Evolutionary conservation across 2,329 filamentous ascomycete species (phyloP).

Genomic region (Colletotrichum sp.): DNA sequence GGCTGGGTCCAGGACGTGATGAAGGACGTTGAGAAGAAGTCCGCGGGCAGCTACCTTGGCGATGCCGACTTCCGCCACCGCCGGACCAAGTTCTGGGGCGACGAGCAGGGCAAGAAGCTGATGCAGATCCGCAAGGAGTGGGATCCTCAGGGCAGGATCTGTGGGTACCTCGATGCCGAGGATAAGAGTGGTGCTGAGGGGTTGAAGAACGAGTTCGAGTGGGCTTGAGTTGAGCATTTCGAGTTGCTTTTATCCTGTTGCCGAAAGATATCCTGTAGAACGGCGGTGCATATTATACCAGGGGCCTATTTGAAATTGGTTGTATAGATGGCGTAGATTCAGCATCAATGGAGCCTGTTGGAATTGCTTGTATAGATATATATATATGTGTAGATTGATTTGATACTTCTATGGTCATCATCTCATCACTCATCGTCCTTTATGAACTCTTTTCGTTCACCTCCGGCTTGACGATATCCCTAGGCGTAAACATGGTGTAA

Average conservation of each 20-base stretch:
- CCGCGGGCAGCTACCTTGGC: constrained; percentile 57
- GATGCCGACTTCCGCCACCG: constrained; percentile 58
- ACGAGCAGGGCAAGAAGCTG: constrained; percentile 42
- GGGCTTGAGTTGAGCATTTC: constrained; percentile 13
- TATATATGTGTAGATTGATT: background rate
- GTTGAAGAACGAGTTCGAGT: constrained; percentile 45
- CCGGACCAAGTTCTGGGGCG: constrained; percentile 51
- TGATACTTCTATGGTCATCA: background rate
- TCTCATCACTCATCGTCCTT: background rate
- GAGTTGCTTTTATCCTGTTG: background rate
- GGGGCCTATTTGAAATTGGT: background rate
- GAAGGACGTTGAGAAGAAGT: constrained; percentile 39
- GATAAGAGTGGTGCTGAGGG: constrained; percentile 50
- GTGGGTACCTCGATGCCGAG: constrained; percentile 49
- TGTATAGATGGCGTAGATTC: background rate
- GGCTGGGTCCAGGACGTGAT: constrained; percentile 50
- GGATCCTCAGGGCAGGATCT: constrained; percentile 41
- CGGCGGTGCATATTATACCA: background rate
- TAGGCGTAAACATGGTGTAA: constrained; percentile 45
- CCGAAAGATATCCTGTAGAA: background rate
- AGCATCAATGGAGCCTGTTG: background rate
- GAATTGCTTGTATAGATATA: background rate
- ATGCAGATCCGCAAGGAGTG: constrained; percentile 46
- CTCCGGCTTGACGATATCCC: constrained; percentile 45
- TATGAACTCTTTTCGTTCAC: background rate